Evolutionary conservation across 2,329 filamentous ascomycete species (phyloP).

Genomic region (Arthrobotrys iridis): DNA sequence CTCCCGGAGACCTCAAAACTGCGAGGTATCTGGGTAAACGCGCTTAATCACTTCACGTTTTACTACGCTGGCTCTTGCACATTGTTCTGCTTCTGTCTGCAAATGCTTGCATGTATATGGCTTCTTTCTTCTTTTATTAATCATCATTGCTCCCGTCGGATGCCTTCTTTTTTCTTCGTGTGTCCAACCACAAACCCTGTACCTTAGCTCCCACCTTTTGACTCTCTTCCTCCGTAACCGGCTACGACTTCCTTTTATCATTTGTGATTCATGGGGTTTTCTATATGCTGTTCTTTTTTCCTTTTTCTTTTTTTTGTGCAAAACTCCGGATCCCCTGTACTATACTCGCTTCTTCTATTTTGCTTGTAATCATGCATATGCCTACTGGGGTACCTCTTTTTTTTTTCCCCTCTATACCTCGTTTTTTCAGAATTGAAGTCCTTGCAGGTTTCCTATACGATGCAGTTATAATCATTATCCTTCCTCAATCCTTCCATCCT

Average conservation of each 20-base stretch:
- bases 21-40: background rate
- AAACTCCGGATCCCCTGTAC: background rate
- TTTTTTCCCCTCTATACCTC: no score
- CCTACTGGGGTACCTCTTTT: no score
- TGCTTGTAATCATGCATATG: background rate
- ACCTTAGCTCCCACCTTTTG: no score
- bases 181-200: background rate
- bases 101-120: conserved; percentile 14
- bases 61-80: background rate
- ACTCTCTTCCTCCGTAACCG: no score
- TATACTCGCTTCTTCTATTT: background rate
- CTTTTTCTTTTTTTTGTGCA: no score
- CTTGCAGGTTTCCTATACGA: no score
- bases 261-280: no score
- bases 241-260: no score
- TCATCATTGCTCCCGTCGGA: background rate
- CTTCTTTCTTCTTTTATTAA: conserved; percentile 10
- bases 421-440: no score
- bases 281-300: no score
- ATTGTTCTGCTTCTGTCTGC: background rate
- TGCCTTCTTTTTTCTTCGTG: background rate
- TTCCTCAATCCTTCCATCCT: no score
- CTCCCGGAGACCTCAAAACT: background rate
- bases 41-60: background rate
- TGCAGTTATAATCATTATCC: no score